Base-by-base conservation (phyloP, 1,284 basidiomycete genomes). In the Fomitopsis pinicola region DNA sequence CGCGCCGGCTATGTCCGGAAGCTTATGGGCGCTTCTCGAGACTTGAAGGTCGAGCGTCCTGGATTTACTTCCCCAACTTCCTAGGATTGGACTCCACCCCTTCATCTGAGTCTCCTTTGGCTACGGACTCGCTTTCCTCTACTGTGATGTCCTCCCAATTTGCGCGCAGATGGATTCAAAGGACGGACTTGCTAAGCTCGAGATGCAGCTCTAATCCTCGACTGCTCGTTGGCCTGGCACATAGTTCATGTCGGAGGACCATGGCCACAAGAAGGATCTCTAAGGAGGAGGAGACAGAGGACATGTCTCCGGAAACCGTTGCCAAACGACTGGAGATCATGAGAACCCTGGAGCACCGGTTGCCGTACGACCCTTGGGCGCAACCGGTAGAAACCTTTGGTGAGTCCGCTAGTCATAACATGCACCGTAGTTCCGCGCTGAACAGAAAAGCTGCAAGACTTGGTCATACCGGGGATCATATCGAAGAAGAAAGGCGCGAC, bases 281-380 rank as follows among this genome's bases (percentile, higher is more conserved):
- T 4, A 33, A 38, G 33, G 14, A 5, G 14, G 12, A 40, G 15
- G 40, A 40, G 15, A 42, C 46, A 14, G 63, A 65, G 38, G 61
- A 59, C 17, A 28, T 61, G 30, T 45, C 66, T 42, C 40, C 60
- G 54, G 57, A 63, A 42, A 26, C 64, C 26, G 15, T 50, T 9
- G 15, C 30, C 28, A 12, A 50, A 33, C 7, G 48, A 10, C 48
- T 50, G 28, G 64, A 66, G 46, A 64, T 57, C 57, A 68, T 62
- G 73, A 78, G 63, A 36, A 57, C 58, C 8, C 68, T 84, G 60
- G 76, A 83, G 58, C 64, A 70, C 50, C 71, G 79, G 58, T 71
- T 77, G n/a, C 60, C 73, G 1, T 73, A 79, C 61, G 84, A 86
- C 64, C 71, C 80, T 10, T 86, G 83, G 82, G 81, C 80, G 1